Evolutionary conservation across 768 basidiomycete species (phyloP).

Genomic region (Mycena galopus): DNA sequence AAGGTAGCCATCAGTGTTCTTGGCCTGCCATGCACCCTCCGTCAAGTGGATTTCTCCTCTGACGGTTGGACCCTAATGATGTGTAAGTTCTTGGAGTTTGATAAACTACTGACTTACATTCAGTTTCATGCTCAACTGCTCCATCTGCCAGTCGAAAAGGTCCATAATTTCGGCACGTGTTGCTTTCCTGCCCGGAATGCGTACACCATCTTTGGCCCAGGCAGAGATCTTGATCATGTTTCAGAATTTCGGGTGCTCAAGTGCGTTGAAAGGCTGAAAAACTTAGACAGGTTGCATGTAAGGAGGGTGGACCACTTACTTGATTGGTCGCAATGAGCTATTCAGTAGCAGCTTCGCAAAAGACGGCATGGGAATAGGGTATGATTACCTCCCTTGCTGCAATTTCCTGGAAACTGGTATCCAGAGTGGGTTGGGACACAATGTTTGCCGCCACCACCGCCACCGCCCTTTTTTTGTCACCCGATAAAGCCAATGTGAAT

Average conservation of each 20-base stretch:
- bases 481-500: background rate
- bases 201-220: constrained; percentile 45
- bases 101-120: constrained; percentile 19
- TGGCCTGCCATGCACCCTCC: constrained; percentile 57
- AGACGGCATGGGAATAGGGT: constrained; percentile 12
- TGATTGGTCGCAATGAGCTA: constrained; percentile 53
- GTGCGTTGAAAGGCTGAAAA: constrained; percentile 38
- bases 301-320: constrained; percentile 33
- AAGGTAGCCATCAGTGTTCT: constrained; percentile 53
- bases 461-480: background rate
- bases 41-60: constrained; percentile 46
- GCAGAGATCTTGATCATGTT: constrained; percentile 50
- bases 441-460: background rate
- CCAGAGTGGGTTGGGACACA: background rate
- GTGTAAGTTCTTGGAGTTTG: background rate
- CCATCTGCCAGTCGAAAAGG: constrained; percentile 32
- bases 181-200: constrained; percentile 42
- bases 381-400: constrained; percentile 2
- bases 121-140: background rate
- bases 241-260: constrained; percentile 48
- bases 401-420: background rate
- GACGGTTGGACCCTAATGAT: constrained; percentile 35
- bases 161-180: constrained; percentile 43
- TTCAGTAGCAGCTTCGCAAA: constrained; percentile 44
- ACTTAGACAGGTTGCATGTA: background rate